These are phyloP conservation scores for Tulasnella sp. DNA, from an alignment of 768 basidiomycete species.

Conservation along the genomic window DNA sequence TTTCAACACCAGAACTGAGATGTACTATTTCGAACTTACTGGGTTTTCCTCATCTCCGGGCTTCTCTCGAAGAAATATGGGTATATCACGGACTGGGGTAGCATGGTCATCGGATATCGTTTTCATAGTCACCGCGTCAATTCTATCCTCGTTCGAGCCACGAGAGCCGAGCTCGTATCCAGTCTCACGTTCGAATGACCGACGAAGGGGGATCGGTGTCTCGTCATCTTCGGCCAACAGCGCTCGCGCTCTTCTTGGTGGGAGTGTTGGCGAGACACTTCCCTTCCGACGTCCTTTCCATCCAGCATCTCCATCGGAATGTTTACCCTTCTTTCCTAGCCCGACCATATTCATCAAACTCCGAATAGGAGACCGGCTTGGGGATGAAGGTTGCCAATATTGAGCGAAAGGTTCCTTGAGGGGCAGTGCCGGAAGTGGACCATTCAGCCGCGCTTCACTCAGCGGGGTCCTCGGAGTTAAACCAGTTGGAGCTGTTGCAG, in stretches of 20 bases:
- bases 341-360: slow-evolving; percentile 16
- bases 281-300: background rate
- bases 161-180: background rate
- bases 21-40: background rate
- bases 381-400: background rate
- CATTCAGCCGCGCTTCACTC: slow-evolving; percentile 14
- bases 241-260: background rate
- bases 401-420: background rate
- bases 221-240: slow-evolving; percentile 18
- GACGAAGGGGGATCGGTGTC: background rate
- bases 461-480: background rate
- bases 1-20: background rate
- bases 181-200: background rate
- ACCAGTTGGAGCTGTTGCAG: background rate
- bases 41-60: background rate
- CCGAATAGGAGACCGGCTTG: slow-evolving; percentile 9
- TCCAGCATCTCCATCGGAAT: background rate
- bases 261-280: slow-evolving; percentile 2
- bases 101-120: background rate
- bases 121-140: background rate
- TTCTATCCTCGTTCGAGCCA: background rate
- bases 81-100: background rate
- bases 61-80: background rate
- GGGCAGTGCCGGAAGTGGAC: slow-evolving; percentile 7
- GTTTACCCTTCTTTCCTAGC: slow-evolving; percentile 9